Evolutionary conservation across 768 basidiomycete genomes (phyloP), one percentile per base, ranked within the genome.

Genomic region (Cyclocybe aegerita): DNA sequence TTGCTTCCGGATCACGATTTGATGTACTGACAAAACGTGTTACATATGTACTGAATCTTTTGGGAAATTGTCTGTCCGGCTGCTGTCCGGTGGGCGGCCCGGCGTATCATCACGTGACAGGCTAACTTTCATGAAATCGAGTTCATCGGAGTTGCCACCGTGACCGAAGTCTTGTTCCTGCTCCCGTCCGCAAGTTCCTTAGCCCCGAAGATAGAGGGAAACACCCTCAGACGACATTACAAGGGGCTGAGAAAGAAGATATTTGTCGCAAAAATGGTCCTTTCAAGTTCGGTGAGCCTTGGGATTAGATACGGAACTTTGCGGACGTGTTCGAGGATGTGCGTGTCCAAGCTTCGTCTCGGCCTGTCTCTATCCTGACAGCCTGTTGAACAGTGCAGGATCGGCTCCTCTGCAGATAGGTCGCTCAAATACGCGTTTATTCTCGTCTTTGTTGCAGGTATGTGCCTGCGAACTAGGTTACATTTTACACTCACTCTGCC

Each of bases 361-460:
- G 9, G 3, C 17, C n/a, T 30, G 7, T 5, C 15, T 32, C 14
- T 15, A 14, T 15, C 32, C 11, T 14, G 30, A n/a, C 11, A 34
- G 48, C 8, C 14, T 31, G 30, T 14, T 29, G n/a, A 39, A 33
- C 9, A 33, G 48, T 57, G 39, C 33, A 12, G 16, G 9, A 10
- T n/a, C 23, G 16, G 39, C 16, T 12, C 39, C 39, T 47, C 36
- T 46, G 7, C 35, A 49, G 33, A 48, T 46, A 9, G 29, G 33
- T 15, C 41, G 43, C 12, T 32, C 46, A 17, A 55, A 60, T 49
- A 45, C 39, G 7, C 49, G 63, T 38, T 47, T 54, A 17, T 61
- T 61, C 44, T 61, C 62, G 7, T 48, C 59, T 15, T 40, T 63
- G 16, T 31, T 58, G 17, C 63, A 58, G 54, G 63, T 63, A 36